These are phyloP conservation scores for Periconia sp. DNA, from an alignment of 2,329 filamentous ascomycete genomes.

Conservation along the genomic window DNA sequence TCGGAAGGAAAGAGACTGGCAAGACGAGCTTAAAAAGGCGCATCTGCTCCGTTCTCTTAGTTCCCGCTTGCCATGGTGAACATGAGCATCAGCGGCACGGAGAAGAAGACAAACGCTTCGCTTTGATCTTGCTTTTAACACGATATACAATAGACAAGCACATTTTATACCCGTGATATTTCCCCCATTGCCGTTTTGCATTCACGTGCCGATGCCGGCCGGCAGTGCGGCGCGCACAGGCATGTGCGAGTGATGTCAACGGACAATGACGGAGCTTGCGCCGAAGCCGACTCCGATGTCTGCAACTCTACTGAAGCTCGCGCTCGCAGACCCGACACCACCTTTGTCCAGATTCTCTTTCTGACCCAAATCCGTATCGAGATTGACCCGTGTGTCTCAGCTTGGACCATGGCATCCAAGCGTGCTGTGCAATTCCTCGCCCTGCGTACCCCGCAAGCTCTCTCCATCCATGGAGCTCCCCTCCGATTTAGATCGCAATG, in stretches of 20 bases:
- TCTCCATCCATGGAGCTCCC: constrained; percentile 15
- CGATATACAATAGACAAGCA: constrained; percentile 18
- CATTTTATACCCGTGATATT: constrained; percentile 10
- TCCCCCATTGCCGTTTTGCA: not conserved
- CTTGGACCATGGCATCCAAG: constrained; percentile 25
- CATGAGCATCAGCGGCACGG: constrained; percentile 2
- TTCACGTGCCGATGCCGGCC: too few species aligned
- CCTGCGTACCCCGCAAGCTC: constrained; percentile 9
- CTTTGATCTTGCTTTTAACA: constrained; percentile 8
- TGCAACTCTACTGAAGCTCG: too few species aligned
- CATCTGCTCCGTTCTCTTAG: too few species aligned
- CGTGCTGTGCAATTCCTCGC: constrained; percentile 19
- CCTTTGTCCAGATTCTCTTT: too few species aligned
- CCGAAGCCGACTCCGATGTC: constrained; percentile 1
- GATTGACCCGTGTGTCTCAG: not conserved
- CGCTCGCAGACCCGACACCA: too few species aligned
- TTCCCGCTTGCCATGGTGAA: too few species aligned
- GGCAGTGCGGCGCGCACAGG: constrained; percentile 4
- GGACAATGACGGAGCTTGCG: not conserved
- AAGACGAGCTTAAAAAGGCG: too few species aligned
- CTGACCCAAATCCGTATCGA: too few species aligned
- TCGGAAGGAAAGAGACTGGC: too few species aligned
- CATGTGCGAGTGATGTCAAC: constrained; percentile 15
- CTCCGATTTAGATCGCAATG: constrained; percentile 12
- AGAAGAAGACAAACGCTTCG: too few species aligned